Evolutionary conservation across 768 basidiomycete genomes (phyloP).

Genomic region (Infundibulicybe gibba): DNA sequence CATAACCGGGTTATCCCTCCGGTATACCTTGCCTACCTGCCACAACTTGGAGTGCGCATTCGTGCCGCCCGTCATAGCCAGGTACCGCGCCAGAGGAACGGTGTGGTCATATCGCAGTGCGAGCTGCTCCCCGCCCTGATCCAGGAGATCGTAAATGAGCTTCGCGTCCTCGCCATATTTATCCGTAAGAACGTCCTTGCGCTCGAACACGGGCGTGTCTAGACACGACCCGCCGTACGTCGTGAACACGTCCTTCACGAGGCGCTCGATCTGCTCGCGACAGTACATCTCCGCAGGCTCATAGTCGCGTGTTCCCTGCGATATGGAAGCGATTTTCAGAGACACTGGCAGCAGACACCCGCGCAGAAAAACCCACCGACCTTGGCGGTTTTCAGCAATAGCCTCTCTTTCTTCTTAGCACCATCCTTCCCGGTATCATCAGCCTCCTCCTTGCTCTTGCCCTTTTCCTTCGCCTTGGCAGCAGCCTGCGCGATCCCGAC

Average conservation of each 20-base stretch:
- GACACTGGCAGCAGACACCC: neutral
- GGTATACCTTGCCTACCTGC: slow-evolving; percentile 99
- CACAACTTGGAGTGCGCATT: slow-evolving; percentile 78
- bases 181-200: slow-evolving; percentile 92
- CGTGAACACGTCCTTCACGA: slow-evolving; percentile 84
- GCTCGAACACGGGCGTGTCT: slow-evolving; percentile 98
- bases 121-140: slow-evolving; percentile 96
- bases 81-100: slow-evolving; percentile 91
- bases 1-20: slow-evolving; percentile 95
- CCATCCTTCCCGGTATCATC: slow-evolving; percentile 34
- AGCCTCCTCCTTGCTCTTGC: slow-evolving; percentile 14
- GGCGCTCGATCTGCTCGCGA: slow-evolving; percentile 84
- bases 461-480: slow-evolving; percentile 34
- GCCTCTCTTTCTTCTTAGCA: slow-evolving; percentile 61
- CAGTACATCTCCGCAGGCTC: slow-evolving; percentile 91
- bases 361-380: slow-evolving; percentile 34
- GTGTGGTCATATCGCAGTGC: slow-evolving; percentile 95
- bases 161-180: slow-evolving; percentile 99
- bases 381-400: slow-evolving; percentile 93
- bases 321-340: slow-evolving; percentile 13
- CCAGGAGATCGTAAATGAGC: slow-evolving; percentile 95
- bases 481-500: slow-evolving; percentile 39
- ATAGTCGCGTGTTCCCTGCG: slow-evolving; percentile 92
- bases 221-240: slow-evolving; percentile 88
- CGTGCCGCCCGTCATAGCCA: slow-evolving; percentile 93